These are phyloP conservation scores for Corylus americana DNA, from an alignment of 306 rosid species.

Conservation along the genomic window DNA sequence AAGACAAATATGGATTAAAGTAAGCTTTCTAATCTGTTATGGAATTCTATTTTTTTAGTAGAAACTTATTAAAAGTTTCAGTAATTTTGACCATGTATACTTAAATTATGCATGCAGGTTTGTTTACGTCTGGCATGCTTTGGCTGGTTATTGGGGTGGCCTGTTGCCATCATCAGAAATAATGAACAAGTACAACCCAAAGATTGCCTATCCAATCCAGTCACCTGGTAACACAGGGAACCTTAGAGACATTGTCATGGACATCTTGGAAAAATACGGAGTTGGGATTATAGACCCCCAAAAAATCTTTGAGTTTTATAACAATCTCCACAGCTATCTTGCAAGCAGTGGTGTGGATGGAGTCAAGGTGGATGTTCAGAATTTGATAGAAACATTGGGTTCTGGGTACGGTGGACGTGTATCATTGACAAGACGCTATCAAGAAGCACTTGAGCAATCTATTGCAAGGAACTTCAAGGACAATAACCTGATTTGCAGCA, in stretches of 20 bases:
- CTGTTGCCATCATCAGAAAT: conserved; percentile 53
- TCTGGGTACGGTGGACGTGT: conserved; percentile 70
- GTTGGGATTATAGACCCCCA: conserved; percentile 58
- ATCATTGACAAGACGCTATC: conserved; percentile 45
- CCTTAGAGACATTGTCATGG: conserved; percentile 50
- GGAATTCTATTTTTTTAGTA: neutral
- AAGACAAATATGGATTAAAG: conserved; percentile 59
- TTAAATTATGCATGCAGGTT: conserved; percentile 37
- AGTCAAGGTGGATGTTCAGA: conserved; percentile 76
- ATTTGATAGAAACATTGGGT: conserved; percentile 63
- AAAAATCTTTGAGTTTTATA: conserved; percentile 52
- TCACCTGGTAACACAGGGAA: conserved; percentile 58
- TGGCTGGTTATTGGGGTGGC: conserved; percentile 87
- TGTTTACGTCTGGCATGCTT: conserved; percentile 74
- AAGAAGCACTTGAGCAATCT: conserved; percentile 69
- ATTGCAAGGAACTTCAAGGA: conserved; percentile 50
- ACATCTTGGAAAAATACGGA: conserved; percentile 69
- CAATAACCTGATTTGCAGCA: conserved; percentile 62
- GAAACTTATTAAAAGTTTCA: neutral
- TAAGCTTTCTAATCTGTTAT: conserved; percentile 34
- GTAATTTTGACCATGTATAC: conserved; percentile 10
- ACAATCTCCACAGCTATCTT: conserved; percentile 67
- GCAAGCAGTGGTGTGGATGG: conserved; percentile 66
- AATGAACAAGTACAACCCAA: conserved; percentile 61
- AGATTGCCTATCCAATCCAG: conserved; percentile 51